These are phyloP conservation scores for Linum tenue DNA, from an alignment of 345 rosid genomes.

Conservation along the genomic window DNA sequence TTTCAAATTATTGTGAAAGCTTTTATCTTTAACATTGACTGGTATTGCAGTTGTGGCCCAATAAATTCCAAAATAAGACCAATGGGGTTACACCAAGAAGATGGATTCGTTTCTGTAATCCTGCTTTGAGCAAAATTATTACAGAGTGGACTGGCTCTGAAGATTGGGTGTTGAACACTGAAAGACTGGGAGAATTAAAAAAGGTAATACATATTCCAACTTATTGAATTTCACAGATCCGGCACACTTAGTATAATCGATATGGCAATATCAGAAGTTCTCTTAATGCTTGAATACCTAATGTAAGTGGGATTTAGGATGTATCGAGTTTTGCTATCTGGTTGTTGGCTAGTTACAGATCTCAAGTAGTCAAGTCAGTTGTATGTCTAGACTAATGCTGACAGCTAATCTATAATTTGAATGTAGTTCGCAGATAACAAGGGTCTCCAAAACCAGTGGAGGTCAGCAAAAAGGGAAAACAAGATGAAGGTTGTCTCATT, in stretches of 20 bases:
- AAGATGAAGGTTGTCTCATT: slow-evolving; percentile 60
- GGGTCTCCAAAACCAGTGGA: slow-evolving; percentile 61
- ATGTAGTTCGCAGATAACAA: slow-evolving; percentile 62
- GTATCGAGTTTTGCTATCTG: too few species aligned
- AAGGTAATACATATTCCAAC: slow-evolving; percentile 18
- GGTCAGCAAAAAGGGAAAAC: slow-evolving; percentile 58
- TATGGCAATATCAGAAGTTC: not conserved
- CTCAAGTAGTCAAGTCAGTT: not conserved
- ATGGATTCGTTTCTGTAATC: slow-evolving; percentile 48
- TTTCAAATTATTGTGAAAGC: not conserved
- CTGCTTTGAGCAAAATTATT: slow-evolving; percentile 33
- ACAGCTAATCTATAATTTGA: slow-evolving; percentile 7
- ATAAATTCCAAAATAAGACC: slow-evolving; percentile 49
- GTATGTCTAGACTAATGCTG: not conserved
- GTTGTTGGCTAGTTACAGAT: too few species aligned
- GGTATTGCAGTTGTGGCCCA: slow-evolving; percentile 38
- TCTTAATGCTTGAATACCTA: too few species aligned
- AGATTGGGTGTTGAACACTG: slow-evolving; percentile 34
- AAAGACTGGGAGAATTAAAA: slow-evolving; percentile 26
- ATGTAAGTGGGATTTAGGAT: not conserved
- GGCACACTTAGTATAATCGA: not conserved
- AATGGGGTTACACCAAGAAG: slow-evolving; percentile 53
- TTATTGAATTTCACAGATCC: not conserved
- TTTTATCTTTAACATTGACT: not conserved
- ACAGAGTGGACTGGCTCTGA: slow-evolving; percentile 43